Evolutionary conservation across 2,329 filamentous ascomycete species (phyloP).

Genomic region (Colletotrichum cuscutae): DNA sequence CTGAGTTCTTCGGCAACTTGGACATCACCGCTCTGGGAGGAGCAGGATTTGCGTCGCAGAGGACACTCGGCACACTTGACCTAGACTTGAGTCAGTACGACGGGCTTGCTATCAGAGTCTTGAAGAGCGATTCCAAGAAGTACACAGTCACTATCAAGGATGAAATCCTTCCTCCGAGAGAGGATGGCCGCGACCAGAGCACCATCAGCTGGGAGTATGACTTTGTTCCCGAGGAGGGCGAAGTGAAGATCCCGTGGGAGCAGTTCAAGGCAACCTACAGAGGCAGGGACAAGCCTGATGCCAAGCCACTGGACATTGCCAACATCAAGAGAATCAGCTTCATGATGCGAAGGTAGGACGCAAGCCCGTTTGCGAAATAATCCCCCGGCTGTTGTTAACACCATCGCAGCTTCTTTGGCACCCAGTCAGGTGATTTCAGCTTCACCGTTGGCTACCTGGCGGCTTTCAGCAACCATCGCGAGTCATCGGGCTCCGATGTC

Average conservation of each 20-base stretch:
- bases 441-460: slow-evolving; percentile 54
- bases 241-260: slow-evolving; percentile 70
- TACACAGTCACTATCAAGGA: slow-evolving; percentile 85
- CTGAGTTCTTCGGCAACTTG: slow-evolving; percentile 74
- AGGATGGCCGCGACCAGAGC: slow-evolving; percentile 76
- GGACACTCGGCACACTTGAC: slow-evolving; percentile 66
- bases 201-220: slow-evolving; percentile 80
- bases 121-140: slow-evolving; percentile 67
- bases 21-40: slow-evolving; percentile 81
- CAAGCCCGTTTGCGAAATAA: background rate
- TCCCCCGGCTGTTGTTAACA: slow-evolving; percentile 31
- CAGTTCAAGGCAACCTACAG: slow-evolving; percentile 79
- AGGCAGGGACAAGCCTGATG: slow-evolving; percentile 72
- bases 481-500: background rate
- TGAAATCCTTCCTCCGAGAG: slow-evolving; percentile 63
- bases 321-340: slow-evolving; percentile 75
- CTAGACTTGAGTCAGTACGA: slow-evolving; percentile 74
- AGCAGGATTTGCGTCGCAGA: slow-evolving; percentile 84
- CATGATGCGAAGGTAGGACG: slow-evolving; percentile 81
- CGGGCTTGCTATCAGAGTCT: slow-evolving; percentile 67
- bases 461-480: slow-evolving; percentile 22
- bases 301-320: slow-evolving; percentile 65
- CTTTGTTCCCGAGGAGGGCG: slow-evolving; percentile 57
- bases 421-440: slow-evolving; percentile 75
- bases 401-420: slow-evolving; percentile 74